Percentiles rank a stretch among this genome's conserved stretches.
phyloP scores from a whole-genome alignment of 1,284 basidiomycete species.

The Pyrrhoderma noxium region DNA sequence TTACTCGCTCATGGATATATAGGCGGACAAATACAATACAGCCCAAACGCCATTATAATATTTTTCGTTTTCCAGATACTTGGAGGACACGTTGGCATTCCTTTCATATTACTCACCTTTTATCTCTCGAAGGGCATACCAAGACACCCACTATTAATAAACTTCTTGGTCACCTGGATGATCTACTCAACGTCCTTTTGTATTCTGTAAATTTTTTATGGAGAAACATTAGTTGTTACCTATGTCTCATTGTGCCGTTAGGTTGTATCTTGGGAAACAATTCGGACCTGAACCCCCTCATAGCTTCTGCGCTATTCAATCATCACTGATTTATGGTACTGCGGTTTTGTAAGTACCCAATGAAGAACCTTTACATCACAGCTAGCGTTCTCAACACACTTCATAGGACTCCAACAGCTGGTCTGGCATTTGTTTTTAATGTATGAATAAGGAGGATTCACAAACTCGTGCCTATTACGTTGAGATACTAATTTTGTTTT shows the following conservation, averaged over 20 bases:
- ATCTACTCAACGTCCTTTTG: constrained; percentile 12
- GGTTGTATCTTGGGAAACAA: constrained; percentile 12
- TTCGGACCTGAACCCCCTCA: constrained; percentile 12
- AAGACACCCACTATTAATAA: constrained; percentile 13
- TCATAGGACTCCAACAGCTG: constrained; percentile 12
- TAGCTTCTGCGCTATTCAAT: constrained; percentile 6
- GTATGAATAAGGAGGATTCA: not conserved
- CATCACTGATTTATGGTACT: constrained; percentile 14
- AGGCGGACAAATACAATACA: not conserved
- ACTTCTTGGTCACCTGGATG: constrained; percentile 15
- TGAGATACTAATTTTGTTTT: no score
- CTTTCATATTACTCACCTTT: constrained; percentile 9
- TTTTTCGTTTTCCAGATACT: constrained; percentile 17
- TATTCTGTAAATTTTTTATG: not conserved
- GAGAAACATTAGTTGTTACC: not conserved
- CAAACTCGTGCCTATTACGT: no score
- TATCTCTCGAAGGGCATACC: not conserved
- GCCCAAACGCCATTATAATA: not conserved
- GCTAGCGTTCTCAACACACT: not conserved
- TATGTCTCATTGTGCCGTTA: not conserved
- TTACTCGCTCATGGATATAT: no score
- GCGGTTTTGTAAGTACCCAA: constrained; percentile 9
- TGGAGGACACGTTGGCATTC: constrained; percentile 15
- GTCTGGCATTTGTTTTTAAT: constrained; percentile 11
- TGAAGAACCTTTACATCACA: not conserved